Percentiles rank a stretch among this genome's conserved stretches.
Conservation (phyloP, 2,329 filamentous ascomycete species). For the Colletotrichum sojae region DNA sequence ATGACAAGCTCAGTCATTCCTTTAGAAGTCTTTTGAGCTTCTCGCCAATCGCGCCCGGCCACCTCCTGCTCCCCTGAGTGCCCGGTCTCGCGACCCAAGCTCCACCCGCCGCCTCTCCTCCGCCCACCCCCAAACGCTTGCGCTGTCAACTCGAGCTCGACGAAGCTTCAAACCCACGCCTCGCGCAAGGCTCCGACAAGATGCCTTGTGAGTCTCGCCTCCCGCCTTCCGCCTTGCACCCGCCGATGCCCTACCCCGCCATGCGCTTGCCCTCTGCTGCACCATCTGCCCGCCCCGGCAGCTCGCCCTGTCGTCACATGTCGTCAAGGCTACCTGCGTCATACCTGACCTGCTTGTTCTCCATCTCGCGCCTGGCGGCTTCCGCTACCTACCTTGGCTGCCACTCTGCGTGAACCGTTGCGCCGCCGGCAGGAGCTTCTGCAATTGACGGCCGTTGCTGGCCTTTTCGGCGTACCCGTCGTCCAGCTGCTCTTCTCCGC, state of each 20-base stretch:
- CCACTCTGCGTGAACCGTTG: constrained; percentile 6
- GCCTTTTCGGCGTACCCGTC: not conserved
- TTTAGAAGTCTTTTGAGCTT: constrained; percentile 41
- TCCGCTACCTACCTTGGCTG: constrained; percentile 15
- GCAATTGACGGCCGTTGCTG: not conserved
- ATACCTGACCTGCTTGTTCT: constrained; percentile 31
- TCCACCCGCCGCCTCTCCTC: constrained; percentile 20
- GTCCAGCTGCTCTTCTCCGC: not conserved
- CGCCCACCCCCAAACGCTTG: constrained; percentile 23
- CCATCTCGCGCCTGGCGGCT: constrained; percentile 11
- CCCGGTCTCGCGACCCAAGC: constrained; percentile 41
- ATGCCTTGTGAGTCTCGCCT: constrained; percentile 45
- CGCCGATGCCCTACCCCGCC: not conserved
- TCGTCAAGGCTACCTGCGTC: constrained; percentile 36
- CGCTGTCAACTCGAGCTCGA: constrained; percentile 38
- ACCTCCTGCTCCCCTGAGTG: constrained; percentile 37
- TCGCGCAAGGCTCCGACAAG: constrained; percentile 42
- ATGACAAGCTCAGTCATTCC: constrained; percentile 43
- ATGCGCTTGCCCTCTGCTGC: constrained; percentile 30
- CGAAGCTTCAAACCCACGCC: constrained; percentile 26
- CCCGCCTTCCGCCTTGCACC: not conserved
- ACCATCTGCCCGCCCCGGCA: constrained; percentile 7
- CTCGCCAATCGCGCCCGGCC: constrained; percentile 31
- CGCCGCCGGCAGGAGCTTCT: constrained; percentile 1
- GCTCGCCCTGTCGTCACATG: constrained; percentile 36